Conservation (phyloP, 1,284 basidiomycete species). For the Omphalotus olearius region DNA sequence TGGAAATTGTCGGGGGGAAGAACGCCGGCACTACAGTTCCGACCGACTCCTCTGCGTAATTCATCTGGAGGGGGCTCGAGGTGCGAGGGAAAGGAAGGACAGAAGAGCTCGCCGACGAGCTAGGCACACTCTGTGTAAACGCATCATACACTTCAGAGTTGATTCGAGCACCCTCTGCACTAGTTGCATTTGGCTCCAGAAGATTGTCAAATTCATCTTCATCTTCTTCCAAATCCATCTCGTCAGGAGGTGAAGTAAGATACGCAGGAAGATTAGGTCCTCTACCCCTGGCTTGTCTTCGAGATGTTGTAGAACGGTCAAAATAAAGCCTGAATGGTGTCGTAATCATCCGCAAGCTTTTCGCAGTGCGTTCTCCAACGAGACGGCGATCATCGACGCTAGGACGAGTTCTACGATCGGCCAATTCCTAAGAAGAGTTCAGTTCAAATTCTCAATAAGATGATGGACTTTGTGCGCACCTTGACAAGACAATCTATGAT, state of each 20-base stretch:
- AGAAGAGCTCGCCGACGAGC: not conserved
- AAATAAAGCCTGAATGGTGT: conserved; percentile 49
- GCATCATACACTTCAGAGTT: conserved; percentile 56
- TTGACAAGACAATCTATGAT: conserved; percentile 69
- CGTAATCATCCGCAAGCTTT: conserved; percentile 52
- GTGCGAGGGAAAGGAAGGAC: conserved; percentile 1
- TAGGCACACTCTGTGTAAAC: conserved; percentile 20
- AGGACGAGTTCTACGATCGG: conserved; percentile 57
- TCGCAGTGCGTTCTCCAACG: conserved; percentile 60
- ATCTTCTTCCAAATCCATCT: conserved; percentile 57
- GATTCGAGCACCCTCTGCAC: conserved; percentile 47
- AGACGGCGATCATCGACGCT: conserved; percentile 49
- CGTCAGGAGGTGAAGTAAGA: conserved; percentile 42
- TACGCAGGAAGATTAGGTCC: conserved; percentile 32
- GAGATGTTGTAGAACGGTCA: conserved; percentile 25
- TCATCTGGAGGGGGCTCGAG: conserved; percentile 1
- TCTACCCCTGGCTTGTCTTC: conserved; percentile 31
- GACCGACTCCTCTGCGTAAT: not conserved
- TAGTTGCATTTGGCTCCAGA: conserved; percentile 24
- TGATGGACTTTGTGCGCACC: conserved; percentile 33
- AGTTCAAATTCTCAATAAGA: not conserved
- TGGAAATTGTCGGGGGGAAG: conserved; percentile 3
- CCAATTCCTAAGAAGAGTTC: conserved; percentile 50
- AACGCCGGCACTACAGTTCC: too few species aligned
- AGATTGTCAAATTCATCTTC: conserved; percentile 47